These are phyloP conservation scores for Malassezia arunalokei DNA, from an alignment of 1,284 basidiomycete species.

Conservation along the genomic window DNA sequence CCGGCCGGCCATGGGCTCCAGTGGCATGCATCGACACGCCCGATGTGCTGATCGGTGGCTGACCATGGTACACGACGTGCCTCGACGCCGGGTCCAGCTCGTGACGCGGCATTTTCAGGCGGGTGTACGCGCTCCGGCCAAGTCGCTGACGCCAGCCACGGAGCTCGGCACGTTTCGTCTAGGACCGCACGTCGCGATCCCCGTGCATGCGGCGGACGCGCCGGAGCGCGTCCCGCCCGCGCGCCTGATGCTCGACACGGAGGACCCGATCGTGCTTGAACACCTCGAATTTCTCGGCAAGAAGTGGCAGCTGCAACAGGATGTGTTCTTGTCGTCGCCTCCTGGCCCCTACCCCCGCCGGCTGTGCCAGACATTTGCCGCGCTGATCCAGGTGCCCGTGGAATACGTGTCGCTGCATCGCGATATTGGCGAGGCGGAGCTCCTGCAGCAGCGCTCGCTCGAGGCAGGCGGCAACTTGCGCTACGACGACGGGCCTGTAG, in stretches of 20 bases:
- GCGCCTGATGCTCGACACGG: slow-evolving; percentile 34
- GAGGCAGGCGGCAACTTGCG: slow-evolving; percentile 38
- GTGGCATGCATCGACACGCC: background rate
- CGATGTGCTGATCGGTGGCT: background rate
- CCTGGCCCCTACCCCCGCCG: slow-evolving; percentile 47
- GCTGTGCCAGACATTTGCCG: slow-evolving; percentile 45
- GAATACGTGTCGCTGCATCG: slow-evolving; percentile 47
- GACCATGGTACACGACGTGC: background rate
- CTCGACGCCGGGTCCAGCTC: background rate
- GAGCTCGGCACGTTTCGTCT: slow-evolving; percentile 32
- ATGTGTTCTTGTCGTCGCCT: slow-evolving; percentile 41
- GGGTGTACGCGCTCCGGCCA: background rate
- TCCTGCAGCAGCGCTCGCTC: slow-evolving; percentile 45
- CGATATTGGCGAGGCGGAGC: slow-evolving; percentile 46
- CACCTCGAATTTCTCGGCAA: slow-evolving; percentile 43
- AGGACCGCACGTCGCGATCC: slow-evolving; percentile 37
- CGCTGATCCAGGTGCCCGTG: slow-evolving; percentile 41
- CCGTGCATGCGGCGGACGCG: slow-evolving; percentile 31
- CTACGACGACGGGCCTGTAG: slow-evolving; percentile 45
- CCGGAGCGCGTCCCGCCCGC: slow-evolving; percentile 28
- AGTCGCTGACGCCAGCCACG: background rate
- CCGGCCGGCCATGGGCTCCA: background rate
- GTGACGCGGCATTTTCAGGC: slow-evolving; percentile 8
- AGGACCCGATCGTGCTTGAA: slow-evolving; percentile 38
- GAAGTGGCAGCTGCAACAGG: slow-evolving; percentile 43